Percentiles rank a stretch among this genome's conserved stretches.
These are phyloP conservation scores for Clonostachys sp. DNA, from an alignment of 2,329 filamentous ascomycete genomes.

Conservation along the genomic window DNA sequence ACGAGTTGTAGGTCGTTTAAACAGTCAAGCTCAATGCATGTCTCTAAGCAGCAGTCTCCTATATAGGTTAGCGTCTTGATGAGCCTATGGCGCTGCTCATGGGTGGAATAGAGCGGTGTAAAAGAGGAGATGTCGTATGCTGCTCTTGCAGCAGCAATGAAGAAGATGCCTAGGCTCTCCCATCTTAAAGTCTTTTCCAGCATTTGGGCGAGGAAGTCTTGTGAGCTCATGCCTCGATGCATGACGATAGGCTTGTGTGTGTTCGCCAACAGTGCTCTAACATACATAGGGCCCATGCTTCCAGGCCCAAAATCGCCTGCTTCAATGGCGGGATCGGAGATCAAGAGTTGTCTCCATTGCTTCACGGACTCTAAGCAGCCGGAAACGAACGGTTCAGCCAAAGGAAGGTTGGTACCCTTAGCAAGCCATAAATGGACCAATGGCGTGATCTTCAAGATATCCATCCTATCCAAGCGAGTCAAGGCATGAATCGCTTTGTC, in stretches of 20 bases:
- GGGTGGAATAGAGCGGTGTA: conserved; percentile 2
- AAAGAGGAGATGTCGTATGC: conserved; percentile 5
- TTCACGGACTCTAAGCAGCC: neutral
- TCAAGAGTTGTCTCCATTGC: conserved; percentile 3
- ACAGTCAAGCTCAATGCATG: conserved; percentile 14
- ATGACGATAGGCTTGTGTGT: conserved; percentile 1
- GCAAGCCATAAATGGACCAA: neutral
- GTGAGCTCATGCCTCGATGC: neutral
- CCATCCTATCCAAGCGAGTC: neutral
- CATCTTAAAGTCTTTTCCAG: conserved; percentile 9
- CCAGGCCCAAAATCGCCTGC: no score
- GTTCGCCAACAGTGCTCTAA: no score
- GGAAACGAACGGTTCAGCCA: neutral
- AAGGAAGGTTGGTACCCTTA: neutral
- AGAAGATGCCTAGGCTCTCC: conserved; percentile 15
- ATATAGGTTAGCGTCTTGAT: conserved; percentile 6
- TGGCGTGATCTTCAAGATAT: neutral
- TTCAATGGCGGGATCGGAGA: no score
- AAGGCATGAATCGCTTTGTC: conserved; percentile 1
- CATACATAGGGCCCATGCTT: no score
- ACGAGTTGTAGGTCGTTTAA: conserved; percentile 38
- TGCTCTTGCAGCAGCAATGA: conserved; percentile 12
- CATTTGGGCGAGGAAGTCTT: conserved; percentile 1
- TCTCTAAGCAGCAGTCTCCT: conserved; percentile 13
- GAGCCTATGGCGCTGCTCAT: conserved; percentile 6